Base-by-base conservation (phyloP, 148 eudicot genomes). In the Selenicereus undatus region DNA sequence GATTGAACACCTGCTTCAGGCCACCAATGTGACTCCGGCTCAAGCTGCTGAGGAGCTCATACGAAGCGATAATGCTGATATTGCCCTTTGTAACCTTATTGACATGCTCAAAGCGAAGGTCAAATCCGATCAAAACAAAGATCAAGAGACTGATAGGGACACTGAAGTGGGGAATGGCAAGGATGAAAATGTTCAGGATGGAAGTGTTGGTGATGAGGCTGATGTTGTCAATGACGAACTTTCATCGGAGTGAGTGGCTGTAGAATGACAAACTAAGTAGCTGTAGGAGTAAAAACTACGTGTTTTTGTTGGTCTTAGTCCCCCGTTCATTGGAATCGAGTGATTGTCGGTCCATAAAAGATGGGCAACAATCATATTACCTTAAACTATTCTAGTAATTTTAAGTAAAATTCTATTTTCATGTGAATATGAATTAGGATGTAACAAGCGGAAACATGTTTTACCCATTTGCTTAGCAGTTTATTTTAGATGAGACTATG, bases 1-100 rank as follows among this genome's bases (percentile, higher is more conserved):
- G 78, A 90, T 91, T 43, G 87, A 81, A 76, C 76, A 80, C 29
- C 74, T 89, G n/a, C 78, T 91, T 0, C 18, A 75, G 16, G 26
- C 24, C 4, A 75, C 80, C 9, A 76, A 82, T 20, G 89, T 78
- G 51, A 85, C 91, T 51, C 91, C 93, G 22, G 91, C 93, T 11
- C 90, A 91, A 73, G 83, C 89, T 22, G 93, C 90, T 0, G 93
- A 91, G 83, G 88, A 89, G 42, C 86, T 91, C 71, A 88, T 89
- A 82, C 84, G 83, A 42, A 85, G 76, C 51, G 89, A 89, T 43
- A 85, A 88, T 45, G 64, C 74, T 17, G 88, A 86, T 51, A 48
- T 82, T 24, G 90, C 89, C 2, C 86, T 91, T 24, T 78, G 83
- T 8, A 87, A 85, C 0, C 80, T 91, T 20, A 22, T 85, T 17